Base-by-base conservation (phyloP, 495 filamentous ascomycete species). In the Aspergillus conjunctus region DNA sequence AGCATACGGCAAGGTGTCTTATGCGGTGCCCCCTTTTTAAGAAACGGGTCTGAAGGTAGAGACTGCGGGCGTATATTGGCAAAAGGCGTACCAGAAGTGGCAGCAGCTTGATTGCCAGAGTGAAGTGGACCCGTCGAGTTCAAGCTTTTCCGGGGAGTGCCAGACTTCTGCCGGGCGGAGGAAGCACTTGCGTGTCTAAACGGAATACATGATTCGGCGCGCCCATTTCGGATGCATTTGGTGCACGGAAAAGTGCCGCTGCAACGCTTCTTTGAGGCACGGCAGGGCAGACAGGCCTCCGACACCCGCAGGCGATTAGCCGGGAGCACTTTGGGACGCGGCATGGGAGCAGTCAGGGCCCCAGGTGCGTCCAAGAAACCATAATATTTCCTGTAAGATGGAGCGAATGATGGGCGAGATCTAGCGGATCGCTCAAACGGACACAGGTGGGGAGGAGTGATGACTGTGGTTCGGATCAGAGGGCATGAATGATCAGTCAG, bases 211-310 rank as follows among this genome's bases (percentile, higher is more conserved):
- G 63, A 58, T 22, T 71, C 69, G n/a, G 62, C 68, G 1, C 66
- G 67, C 4, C 71, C 72, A 32, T 67, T 73, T 26, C 63, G 50
- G 32, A 72, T 65, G 56, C 76, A 79, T 48, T 74, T 77, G 3
- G 67, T 56, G 53, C 76, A 79, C 8, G 76, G 76, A 51, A 75
- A 74, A 5, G 60, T 68, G 31, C 76, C 76, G 51, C 71, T 77
- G 53, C 76, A 79, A 53, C 75, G 69, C 61, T 75, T 77, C 59
- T 77, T 76, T 11, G 75, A 72, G 10, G 68, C 59, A 11, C 73
- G 68, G 59, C 75, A 77, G 6, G 72, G 60, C 7, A 70, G 68
- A 50, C 75, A 77, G 51, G 75, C 75, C 39, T 72, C 71, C 26
- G 68, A 68, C 17, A 69, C 73, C 14, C 75, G 67, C 30, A 72